These are phyloP conservation scores for Amaranthus tricolor DNA, from an alignment of 179 eudicot genomes.

Conservation along the genomic window DNA sequence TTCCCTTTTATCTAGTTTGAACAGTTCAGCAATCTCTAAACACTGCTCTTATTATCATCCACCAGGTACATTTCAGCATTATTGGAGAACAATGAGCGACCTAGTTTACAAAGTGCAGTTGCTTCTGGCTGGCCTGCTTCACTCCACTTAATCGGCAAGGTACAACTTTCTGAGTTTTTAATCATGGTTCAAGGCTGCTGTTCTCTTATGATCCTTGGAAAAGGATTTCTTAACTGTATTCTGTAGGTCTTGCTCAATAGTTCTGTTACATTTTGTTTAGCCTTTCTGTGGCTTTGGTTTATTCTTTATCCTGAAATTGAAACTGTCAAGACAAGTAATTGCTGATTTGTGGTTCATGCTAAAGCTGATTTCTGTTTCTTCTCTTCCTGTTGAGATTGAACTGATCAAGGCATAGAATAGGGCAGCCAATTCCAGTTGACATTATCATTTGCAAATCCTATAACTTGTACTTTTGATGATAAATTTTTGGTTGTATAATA, in stretches of 20 bases:
- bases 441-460: neutral
- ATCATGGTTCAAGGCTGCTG: neutral
- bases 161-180: constrained; percentile 19
- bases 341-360: neutral
- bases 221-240: neutral
- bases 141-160: constrained; percentile 96
- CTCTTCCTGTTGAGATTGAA: neutral
- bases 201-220: neutral
- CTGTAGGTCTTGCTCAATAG: neutral
- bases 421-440: neutral
- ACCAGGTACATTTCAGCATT: constrained; percentile 91
- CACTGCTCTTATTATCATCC: neutral
- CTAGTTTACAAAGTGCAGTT: constrained; percentile 63
- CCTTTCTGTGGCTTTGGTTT: neutral
- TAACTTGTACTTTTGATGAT: neutral
- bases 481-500: too few species aligned
- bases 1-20: neutral
- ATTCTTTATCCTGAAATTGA: neutral
- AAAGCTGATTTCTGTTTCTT: neutral
- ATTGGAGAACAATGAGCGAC: constrained; percentile 51
- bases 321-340: neutral
- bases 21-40: neutral
- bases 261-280: neutral
- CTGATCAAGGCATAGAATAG: neutral
- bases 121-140: constrained; percentile 96